Evolutionary conservation across 2,329 filamentous ascomycete species (phyloP).

Genomic region (Thelonectria discophora): DNA sequence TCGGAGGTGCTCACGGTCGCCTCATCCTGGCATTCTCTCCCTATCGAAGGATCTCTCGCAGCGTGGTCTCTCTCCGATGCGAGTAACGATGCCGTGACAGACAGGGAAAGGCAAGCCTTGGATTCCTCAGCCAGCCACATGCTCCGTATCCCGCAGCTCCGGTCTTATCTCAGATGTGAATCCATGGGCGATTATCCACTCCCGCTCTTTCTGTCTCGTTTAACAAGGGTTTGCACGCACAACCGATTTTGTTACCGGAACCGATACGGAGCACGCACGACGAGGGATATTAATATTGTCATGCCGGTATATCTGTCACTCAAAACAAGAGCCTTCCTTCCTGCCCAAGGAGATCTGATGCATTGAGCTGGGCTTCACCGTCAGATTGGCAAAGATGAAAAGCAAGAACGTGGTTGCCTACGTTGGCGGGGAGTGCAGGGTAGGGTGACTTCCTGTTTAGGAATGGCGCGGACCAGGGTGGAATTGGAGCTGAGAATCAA

Average conservation of each 20-base stretch:
- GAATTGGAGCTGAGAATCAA: slow-evolving; percentile 9
- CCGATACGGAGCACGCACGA: too few relatives aligned
- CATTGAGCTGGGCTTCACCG: slow-evolving; percentile 22
- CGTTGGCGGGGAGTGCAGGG: slow-evolving; percentile 19
- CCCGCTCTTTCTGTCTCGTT: background rate
- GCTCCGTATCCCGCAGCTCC: background rate
- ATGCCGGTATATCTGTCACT: background rate
- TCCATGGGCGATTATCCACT: background rate
- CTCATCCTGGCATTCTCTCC: background rate
- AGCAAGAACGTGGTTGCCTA: slow-evolving; percentile 20
- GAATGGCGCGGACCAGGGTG: slow-evolving; percentile 12
- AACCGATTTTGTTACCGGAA: background rate
- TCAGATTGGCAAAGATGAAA: slow-evolving; percentile 21
- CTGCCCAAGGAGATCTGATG: slow-evolving; percentile 4
- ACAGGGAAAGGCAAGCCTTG: slow-evolving; percentile 3
- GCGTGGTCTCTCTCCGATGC: background rate
- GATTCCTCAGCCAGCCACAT: slow-evolving; percentile 11
- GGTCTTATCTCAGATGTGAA: slow-evolving; percentile 23
- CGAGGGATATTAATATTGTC: too few relatives aligned
- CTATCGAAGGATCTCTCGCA: background rate
- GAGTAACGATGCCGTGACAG: slow-evolving; percentile 8
- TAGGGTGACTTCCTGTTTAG: slow-evolving; percentile 7
- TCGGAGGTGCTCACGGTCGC: slow-evolving; percentile 4
- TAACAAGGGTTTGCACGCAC: slow-evolving; percentile 13
- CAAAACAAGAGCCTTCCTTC: slow-evolving; percentile 1